phyloP scores from a whole-genome alignment of 2,329 filamentous ascomycete species.

The Ilyonectria sp. region DNA sequence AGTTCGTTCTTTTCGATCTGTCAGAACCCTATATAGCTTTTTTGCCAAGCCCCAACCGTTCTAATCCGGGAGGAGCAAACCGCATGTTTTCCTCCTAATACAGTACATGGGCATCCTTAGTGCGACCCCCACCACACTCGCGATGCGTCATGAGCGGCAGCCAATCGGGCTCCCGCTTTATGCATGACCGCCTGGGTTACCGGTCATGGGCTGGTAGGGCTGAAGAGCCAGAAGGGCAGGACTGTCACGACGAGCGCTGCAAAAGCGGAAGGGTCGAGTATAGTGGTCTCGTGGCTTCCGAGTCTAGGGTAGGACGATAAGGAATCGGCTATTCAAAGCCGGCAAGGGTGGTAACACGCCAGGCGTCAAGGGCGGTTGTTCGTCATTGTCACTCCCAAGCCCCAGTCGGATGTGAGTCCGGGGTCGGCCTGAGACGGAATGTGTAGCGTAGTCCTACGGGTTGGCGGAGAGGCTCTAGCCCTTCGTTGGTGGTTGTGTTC shows the following conservation, averaged over 20 bases:
- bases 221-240: conserved; percentile 14
- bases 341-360: not conserved
- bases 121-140: conserved; percentile 15
- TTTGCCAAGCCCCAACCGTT: no score
- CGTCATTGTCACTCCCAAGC: conserved; percentile 8
- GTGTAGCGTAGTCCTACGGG: conserved; percentile 10
- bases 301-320: not conserved
- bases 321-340: not conserved
- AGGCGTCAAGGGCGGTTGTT: not conserved
- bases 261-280: not conserved
- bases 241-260: not conserved
- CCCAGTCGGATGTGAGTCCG: not conserved
- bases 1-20: no score
- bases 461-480: conserved; percentile 24
- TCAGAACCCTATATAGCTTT: no score
- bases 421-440: conserved; percentile 18
- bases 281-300: not conserved
- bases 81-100: no score
- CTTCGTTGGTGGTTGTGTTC: conserved; percentile 15
- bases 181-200: conserved; percentile 27
- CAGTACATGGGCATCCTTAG: not conserved
- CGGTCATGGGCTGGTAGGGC: conserved; percentile 28
- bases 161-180: conserved; percentile 25
- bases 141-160: conserved; percentile 17
- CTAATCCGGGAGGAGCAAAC: no score